Conservation (phyloP, 2,329 filamentous ascomycete genomes). For the Claviceps cyperi region DNA sequence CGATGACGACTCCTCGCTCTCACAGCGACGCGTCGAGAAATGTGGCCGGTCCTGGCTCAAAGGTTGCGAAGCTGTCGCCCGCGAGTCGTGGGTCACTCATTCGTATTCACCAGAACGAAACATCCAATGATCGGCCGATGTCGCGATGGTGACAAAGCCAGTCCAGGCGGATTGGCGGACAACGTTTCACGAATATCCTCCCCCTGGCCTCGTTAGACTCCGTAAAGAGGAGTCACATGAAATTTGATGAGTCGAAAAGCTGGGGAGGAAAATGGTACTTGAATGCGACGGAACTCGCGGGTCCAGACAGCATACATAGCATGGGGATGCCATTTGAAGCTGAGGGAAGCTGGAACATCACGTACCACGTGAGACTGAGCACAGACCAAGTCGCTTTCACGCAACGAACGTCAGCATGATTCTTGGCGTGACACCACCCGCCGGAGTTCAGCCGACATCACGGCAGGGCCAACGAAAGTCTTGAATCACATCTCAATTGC, state of each 20-base stretch:
- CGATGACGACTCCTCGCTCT: neutral
- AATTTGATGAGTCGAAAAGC: neutral
- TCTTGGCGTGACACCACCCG: neutral
- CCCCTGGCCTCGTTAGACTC: conserved; percentile 11
- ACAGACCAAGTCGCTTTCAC: conserved; percentile 8
- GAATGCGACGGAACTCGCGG: neutral
- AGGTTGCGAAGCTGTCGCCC: neutral
- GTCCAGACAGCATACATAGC: neutral
- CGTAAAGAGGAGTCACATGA: conserved; percentile 10
- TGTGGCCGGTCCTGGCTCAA: neutral
- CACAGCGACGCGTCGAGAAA: neutral
- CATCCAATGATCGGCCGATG: neutral
- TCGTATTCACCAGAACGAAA: neutral
- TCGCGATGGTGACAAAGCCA: neutral
- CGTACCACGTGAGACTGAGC: conserved; percentile 12
- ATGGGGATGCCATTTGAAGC: conserved; percentile 3
- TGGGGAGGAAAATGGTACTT: neutral
- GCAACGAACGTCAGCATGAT: no score
- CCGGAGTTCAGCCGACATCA: neutral
- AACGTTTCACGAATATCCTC: conserved; percentile 10
- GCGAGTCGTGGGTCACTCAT: neutral
- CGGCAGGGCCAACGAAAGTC: neutral
- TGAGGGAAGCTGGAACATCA: conserved; percentile 5
- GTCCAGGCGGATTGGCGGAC: neutral
- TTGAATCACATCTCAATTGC: no score